Conservation (phyloP, 2,329 filamentous ascomycete genomes). For the Epichloe festucae region DNA sequence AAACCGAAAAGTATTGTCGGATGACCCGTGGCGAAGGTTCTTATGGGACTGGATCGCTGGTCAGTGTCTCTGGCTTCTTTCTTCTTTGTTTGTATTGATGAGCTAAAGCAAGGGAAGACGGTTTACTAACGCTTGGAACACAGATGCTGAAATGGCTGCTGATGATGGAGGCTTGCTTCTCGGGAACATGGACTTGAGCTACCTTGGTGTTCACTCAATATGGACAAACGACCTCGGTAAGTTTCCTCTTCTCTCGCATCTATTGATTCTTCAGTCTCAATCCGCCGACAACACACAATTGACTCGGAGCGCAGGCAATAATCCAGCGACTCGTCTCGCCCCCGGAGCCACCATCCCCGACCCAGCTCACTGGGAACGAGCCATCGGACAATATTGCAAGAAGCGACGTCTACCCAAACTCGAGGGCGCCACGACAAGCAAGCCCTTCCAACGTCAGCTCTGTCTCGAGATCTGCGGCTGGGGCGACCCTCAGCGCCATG, state of each 20-base stretch:
- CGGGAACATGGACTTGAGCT: conserved; percentile 57
- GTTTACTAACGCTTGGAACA: not conserved
- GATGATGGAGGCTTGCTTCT: conserved; percentile 58
- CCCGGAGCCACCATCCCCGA: conserved; percentile 33
- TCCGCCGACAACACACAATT: conserved; percentile 4
- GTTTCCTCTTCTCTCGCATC: conserved; percentile 7
- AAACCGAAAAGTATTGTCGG: conserved; percentile 55
- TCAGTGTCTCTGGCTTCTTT: conserved; percentile 20
- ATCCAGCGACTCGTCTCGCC: conserved; percentile 33
- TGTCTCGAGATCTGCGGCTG: conserved; percentile 65
- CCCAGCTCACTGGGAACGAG: conserved; percentile 42
- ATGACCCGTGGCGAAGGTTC: conserved; percentile 63
- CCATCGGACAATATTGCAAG: conserved; percentile 50
- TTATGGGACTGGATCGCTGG: conserved; percentile 67
- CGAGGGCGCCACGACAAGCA: conserved; percentile 48
- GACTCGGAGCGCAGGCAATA: conserved; percentile 27
- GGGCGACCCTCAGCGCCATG: conserved; percentile 43
- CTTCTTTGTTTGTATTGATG: not conserved
- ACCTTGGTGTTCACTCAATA: conserved; percentile 58
- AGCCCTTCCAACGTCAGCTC: conserved; percentile 58
- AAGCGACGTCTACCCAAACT: conserved; percentile 49
- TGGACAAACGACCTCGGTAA: conserved; percentile 58
- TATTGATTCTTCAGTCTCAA: not conserved
- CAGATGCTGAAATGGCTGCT: conserved; percentile 51
- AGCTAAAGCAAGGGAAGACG: not conserved